Evolutionary conservation across 2,329 filamentous ascomycete genomes (phyloP).

Genomic region (Leptographium galeiforme): DNA sequence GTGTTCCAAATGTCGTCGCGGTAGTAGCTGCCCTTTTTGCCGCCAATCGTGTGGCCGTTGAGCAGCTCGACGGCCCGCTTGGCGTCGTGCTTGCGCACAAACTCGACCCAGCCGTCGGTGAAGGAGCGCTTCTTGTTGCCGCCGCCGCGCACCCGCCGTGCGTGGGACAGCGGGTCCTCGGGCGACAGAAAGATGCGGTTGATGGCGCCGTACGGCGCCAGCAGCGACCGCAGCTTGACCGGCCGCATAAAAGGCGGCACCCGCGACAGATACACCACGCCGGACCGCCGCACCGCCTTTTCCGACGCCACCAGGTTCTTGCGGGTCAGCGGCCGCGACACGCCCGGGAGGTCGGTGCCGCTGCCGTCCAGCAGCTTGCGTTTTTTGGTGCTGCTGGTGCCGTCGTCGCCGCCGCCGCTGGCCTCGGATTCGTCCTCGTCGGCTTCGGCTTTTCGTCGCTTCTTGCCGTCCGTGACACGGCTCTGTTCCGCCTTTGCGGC

Average conservation of each 20-base stretch:
- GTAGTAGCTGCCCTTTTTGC: conserved; percentile 74
- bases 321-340: conserved; percentile 42
- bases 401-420: not conserved
- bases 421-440: not conserved
- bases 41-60: conserved; percentile 66
- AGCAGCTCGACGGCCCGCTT: conserved; percentile 63
- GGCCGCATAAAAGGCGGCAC: conserved; percentile 86
- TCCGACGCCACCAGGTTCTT: conserved; percentile 56
- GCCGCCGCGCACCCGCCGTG: conserved; percentile 53
- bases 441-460: not conserved
- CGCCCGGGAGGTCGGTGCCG: conserved; percentile 26
- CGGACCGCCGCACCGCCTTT: conserved; percentile 56
- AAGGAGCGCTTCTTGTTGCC: conserved; percentile 77
- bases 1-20: conserved; percentile 80
- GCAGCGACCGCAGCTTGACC: conserved; percentile 58
- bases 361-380: not conserved
- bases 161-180: conserved; percentile 54
- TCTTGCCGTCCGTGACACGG: not conserved
- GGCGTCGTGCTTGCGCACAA: conserved; percentile 60
- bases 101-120: conserved; percentile 80
- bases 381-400: conserved; percentile 2
- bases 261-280: conserved; percentile 71
- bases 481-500: not conserved
- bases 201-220: conserved; percentile 61
- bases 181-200: conserved; percentile 70